A percentile compares a stretch with the other conserved stretches of the same genome.
Evolutionary conservation across 2,329 filamentous ascomycete species (phyloP).

Genomic region (Pestalotiopsis sp.): DNA sequence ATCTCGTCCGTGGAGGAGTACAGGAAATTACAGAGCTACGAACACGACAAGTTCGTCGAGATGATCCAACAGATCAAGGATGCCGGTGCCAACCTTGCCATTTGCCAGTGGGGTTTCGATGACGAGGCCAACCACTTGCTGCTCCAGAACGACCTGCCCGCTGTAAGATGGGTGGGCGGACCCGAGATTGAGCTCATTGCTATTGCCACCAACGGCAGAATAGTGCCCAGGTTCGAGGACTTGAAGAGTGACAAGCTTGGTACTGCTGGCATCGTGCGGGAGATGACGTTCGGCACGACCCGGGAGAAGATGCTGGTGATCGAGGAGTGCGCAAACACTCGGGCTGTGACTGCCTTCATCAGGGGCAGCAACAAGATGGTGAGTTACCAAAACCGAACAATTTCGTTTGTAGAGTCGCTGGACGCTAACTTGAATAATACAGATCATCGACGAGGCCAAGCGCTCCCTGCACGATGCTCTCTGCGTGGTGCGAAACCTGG

Average conservation of each 20-base stretch:
- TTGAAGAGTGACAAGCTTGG: constrained; percentile 90
- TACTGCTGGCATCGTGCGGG: constrained; percentile 83
- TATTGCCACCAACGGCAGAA: constrained; percentile 96
- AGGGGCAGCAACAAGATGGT: constrained; percentile 99
- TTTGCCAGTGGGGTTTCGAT: constrained; percentile 99
- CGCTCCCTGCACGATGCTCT: constrained; percentile 95
- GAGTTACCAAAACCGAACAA: constrained; percentile 23
- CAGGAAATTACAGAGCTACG: constrained; percentile 95
- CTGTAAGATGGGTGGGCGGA: constrained; percentile 96
- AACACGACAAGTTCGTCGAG: constrained; percentile 93
- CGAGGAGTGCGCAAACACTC: constrained; percentile 97
- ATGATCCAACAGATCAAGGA: constrained; percentile 99
- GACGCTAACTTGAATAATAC: constrained; percentile 18
- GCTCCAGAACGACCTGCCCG: constrained; percentile 93
- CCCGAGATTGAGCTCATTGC: constrained; percentile 98
- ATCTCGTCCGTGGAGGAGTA: constrained; percentile 98
- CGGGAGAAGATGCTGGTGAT: constrained; percentile 99
- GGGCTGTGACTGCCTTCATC: constrained; percentile 95
- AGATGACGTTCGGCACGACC: constrained; percentile 97
- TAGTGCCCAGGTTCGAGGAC: constrained; percentile 96
- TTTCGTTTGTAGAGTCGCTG: neutral
- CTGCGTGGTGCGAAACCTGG: constrained; percentile 95
- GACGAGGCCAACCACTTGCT: constrained; percentile 98
- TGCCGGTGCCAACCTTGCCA: constrained; percentile 93
- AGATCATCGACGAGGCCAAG: constrained; percentile 99